These are phyloP conservation scores for Rhodotorula mucilaginosa DNA, from an alignment of 1,284 basidiomycete genomes.

Conservation along the genomic window DNA sequence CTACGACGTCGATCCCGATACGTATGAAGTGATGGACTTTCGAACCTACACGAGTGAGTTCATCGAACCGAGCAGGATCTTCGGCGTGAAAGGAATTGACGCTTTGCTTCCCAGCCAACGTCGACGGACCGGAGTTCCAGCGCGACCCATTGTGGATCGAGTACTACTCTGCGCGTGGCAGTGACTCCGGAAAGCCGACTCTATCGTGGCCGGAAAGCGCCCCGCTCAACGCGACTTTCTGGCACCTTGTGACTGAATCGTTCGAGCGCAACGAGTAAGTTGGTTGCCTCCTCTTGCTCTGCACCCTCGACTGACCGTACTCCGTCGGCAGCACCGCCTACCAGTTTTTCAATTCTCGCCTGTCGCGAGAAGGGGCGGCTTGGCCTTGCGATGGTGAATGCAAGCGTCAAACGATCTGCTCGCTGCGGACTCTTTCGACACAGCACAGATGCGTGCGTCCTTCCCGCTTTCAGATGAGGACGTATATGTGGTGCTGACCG, in stretches of 20 bases:
- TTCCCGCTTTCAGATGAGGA: background rate
- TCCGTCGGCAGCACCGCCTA: background rate
- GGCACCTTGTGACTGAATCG: slow-evolving; percentile 61
- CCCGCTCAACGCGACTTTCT: slow-evolving; percentile 56
- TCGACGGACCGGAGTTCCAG: slow-evolving; percentile 30
- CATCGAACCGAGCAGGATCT: background rate
- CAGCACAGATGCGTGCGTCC: background rate
- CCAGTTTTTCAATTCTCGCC: background rate
- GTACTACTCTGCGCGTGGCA: slow-evolving; percentile 59
- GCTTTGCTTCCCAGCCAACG: slow-evolving; percentile 39
- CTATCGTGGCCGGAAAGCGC: slow-evolving; percentile 21
- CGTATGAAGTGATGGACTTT: slow-evolving; percentile 58
- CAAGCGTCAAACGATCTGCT: background rate
- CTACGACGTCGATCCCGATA: slow-evolving; percentile 58
- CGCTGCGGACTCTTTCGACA: background rate
- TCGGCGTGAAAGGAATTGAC: background rate
- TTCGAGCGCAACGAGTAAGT: slow-evolving; percentile 56
- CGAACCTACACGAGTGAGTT: slow-evolving; percentile 48
- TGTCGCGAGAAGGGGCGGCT: background rate
- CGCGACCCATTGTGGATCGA: slow-evolving; percentile 56
- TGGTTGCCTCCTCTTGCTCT: background rate
- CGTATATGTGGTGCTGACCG: background rate
- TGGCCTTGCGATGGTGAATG: background rate
- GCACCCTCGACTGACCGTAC: background rate
- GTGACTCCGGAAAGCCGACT: slow-evolving; percentile 46